Percentiles rank a stretch among this genome's conserved stretches.
phyloP scores from a whole-genome alignment of 2,329 filamentous ascomycete species.

The Plectosphaerella sp. region DNA sequence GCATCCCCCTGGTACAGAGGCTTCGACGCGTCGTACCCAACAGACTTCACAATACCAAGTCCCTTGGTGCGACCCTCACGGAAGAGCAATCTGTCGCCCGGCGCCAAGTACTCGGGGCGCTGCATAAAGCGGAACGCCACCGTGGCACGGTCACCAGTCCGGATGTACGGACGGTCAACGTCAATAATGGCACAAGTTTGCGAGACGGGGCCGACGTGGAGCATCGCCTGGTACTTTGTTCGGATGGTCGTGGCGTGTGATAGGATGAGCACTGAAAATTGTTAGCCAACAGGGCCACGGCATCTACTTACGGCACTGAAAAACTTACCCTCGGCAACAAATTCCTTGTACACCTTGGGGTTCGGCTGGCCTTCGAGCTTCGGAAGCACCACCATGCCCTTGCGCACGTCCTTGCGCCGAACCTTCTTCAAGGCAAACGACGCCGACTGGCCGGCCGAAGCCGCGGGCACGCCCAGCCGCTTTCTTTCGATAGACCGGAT shows the following conservation, averaged over 20 bases:
- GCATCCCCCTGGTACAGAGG: conserved; percentile 25
- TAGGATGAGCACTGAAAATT: conserved; percentile 71
- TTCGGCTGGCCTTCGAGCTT: conserved; percentile 68
- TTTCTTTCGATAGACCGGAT: conserved; percentile 94
- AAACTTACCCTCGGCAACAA: conserved; percentile 66
- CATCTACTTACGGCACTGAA: background rate
- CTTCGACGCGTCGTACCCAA: conserved; percentile 74
- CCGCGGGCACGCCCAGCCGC: conserved; percentile 80
- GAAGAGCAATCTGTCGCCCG: conserved; percentile 87
- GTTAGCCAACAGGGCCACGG: conserved; percentile 5
- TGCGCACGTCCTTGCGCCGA: conserved; percentile 85
- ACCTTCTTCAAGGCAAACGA: conserved; percentile 88
- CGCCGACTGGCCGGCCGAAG: conserved; percentile 86
- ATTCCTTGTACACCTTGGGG: conserved; percentile 70
- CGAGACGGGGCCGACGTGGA: conserved; percentile 90
- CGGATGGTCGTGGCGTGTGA: conserved; percentile 97
- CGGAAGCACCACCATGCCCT: conserved; percentile 95
- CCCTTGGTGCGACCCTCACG: conserved; percentile 94
- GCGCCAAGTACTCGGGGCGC: conserved; percentile 83
- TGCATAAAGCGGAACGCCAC: conserved; percentile 96
- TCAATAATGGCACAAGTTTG: conserved; percentile 98
- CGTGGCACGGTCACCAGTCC: conserved; percentile 87
- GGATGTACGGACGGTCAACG: conserved; percentile 91
- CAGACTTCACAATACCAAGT: conserved; percentile 84
- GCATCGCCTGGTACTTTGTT: conserved; percentile 94